A percentile compares a stretch with the other conserved stretches of the same genome.
phyloP scores from a whole-genome alignment of 371 early-diverging fungal genomes.

The Mortierella sp. region DNA sequence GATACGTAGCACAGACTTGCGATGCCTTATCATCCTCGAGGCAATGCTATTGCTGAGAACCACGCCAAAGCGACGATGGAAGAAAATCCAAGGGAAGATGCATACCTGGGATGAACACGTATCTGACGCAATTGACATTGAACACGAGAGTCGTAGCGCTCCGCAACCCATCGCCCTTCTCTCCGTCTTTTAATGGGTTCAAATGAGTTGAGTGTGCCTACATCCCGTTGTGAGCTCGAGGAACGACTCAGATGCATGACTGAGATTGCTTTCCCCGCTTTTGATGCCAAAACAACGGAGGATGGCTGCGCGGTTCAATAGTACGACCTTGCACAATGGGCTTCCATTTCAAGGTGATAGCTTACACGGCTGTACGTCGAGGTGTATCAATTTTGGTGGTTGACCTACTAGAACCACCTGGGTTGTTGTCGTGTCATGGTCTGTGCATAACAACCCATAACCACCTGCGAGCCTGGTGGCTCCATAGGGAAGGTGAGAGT shows the following conservation, averaged over 20 bases:
- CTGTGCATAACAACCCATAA: too few relatives aligned
- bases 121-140: conserved; percentile 3
- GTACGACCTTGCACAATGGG: not conserved
- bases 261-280: too few relatives aligned
- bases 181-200: conserved; percentile 5
- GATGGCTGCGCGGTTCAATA: too few relatives aligned
- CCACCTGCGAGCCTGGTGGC: too few relatives aligned
- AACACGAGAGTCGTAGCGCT: conserved; percentile 8
- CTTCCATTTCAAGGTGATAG: not conserved
- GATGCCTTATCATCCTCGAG: conserved; percentile 9
- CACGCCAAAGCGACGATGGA: conserved; percentile 11
- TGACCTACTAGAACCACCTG: too few relatives aligned
- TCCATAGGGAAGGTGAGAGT: too few relatives aligned
- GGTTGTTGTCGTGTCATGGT: too few relatives aligned
- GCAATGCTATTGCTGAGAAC: conserved; percentile 11
- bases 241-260: conserved; percentile 8
- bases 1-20: not conserved
- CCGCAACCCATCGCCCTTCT: conserved; percentile 1
- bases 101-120: not conserved
- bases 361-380: conserved; percentile 2
- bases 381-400: too few relatives aligned
- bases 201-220: not conserved
- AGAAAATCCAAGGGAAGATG: conserved; percentile 1
- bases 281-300: too few relatives aligned
- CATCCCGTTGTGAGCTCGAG: conserved; percentile 14